These are phyloP conservation scores for Xylaria sp. DNA, from an alignment of 2,329 filamentous ascomycete genomes.

Conservation along the genomic window DNA sequence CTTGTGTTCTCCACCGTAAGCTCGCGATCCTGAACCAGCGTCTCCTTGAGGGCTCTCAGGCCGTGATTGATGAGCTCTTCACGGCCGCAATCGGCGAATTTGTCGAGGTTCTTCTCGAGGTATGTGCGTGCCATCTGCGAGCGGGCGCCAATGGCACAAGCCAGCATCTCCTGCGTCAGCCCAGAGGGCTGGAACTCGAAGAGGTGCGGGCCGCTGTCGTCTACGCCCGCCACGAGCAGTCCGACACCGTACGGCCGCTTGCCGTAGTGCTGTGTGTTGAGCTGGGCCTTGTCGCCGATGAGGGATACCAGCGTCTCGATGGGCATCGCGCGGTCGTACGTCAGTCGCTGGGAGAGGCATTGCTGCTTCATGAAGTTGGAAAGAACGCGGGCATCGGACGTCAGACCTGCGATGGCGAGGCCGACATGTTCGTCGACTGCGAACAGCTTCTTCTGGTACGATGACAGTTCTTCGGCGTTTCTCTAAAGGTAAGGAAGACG, in stretches of 20 bases:
- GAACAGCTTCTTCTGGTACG: constrained; percentile 99
- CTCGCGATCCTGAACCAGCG: constrained; percentile 95
- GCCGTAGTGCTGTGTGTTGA: constrained; percentile 97
- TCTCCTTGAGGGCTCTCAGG: constrained; percentile 91
- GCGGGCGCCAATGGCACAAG: constrained; percentile 93
- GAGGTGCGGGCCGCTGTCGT: constrained; percentile 92
- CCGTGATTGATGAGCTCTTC: constrained; percentile 94
- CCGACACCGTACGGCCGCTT: constrained; percentile 97
- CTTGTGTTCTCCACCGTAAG: constrained; percentile 97
- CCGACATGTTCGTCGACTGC: constrained; percentile 95
- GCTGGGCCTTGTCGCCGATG: constrained; percentile 96
- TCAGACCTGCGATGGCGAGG: constrained; percentile 94
- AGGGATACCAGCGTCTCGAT: constrained; percentile 88
- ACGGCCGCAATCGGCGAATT: constrained; percentile 78
- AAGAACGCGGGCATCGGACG: constrained; percentile 96
- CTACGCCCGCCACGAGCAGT: constrained; percentile 89
- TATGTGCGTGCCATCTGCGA: constrained; percentile 99
- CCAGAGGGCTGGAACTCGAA: constrained; percentile 98
- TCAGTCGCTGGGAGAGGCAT: constrained; percentile 93
- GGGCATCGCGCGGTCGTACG: constrained; percentile 93
- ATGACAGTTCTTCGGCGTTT: constrained; percentile 98
- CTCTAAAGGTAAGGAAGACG: constrained; percentile 65
- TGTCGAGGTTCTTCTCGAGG: constrained; percentile 88
- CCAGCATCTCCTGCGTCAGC: constrained; percentile 96
- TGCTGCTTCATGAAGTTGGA: constrained; percentile 99